Percentiles rank a stretch among this genome's conserved stretches.
These are phyloP conservation scores for Paracoccidioides lutzii DNA, from an alignment of 2,329 filamentous ascomycete species.

Conservation along the genomic window DNA sequence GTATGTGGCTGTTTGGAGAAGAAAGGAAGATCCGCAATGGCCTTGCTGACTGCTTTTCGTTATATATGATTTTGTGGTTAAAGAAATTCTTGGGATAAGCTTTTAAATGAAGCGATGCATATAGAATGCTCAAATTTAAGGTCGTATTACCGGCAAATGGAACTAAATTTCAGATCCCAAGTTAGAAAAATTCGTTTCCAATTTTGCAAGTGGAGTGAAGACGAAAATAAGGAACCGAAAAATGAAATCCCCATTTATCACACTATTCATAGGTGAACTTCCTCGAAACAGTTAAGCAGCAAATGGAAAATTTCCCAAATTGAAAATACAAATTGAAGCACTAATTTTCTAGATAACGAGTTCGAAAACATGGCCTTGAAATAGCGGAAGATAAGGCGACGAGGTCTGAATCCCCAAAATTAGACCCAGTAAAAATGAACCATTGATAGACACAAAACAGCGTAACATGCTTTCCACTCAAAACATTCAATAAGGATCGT, in stretches of 20 bases:
- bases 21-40: constrained; percentile 70
- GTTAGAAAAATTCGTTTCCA: no score
- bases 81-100: no score
- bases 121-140: no score
- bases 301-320: neutral
- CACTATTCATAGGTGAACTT: neutral
- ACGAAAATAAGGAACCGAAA: neutral
- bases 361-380: neutral
- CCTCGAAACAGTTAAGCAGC: neutral
- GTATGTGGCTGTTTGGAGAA: constrained; percentile 77
- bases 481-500: neutral
- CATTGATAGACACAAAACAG: no score
- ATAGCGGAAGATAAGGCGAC: neutral
- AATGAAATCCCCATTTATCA: no score
- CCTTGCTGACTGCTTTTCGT: constrained; percentile 5
- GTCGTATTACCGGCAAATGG: no score
- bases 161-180: no score
- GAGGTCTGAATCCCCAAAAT: neutral
- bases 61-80: no score
- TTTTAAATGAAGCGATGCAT: no score
- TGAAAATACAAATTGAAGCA: neutral
- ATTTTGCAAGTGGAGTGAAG: no score
- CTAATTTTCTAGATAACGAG: neutral
- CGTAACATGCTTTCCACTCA: neutral
- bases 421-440: neutral